These are phyloP conservation scores for Apocynum venetum DNA, from an alignment of 257 asterid species.

Conservation along the genomic window DNA sequence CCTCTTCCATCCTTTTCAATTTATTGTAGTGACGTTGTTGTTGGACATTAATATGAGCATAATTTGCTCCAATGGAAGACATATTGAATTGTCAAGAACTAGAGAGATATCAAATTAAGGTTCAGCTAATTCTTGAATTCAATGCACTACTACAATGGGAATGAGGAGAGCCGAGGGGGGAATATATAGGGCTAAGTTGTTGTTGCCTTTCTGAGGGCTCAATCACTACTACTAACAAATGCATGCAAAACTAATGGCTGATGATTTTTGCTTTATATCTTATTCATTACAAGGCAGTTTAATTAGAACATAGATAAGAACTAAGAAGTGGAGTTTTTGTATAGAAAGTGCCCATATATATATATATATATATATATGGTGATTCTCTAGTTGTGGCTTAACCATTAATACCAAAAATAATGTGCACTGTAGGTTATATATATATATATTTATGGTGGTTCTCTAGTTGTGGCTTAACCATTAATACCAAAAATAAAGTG, in stretches of 20 bases:
- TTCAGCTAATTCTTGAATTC: background rate
- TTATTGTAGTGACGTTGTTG: slow-evolving; percentile 4
- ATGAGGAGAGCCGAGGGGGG: background rate
- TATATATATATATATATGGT: background rate
- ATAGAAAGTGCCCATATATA: background rate
- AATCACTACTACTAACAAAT: background rate
- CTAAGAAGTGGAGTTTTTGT: too few relatives aligned
- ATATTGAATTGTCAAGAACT: background rate
- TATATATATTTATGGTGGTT: background rate
- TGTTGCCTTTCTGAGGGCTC: background rate
- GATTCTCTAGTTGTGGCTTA: background rate
- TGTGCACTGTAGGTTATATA: background rate
- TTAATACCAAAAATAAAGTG: background rate
- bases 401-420: background rate
- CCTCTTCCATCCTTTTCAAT: slow-evolving; percentile 5
- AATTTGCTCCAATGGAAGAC: slow-evolving; percentile 13
- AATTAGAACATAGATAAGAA: background rate
- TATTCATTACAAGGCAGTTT: background rate
- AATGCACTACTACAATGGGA: background rate
- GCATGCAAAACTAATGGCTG: background rate
- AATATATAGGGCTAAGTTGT: background rate
- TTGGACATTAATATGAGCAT: slow-evolving; percentile 2
- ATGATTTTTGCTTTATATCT: background rate
- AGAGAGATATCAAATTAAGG: too few relatives aligned
- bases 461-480: slow-evolving; percentile 5